Percentiles rank a stretch among this genome's conserved stretches.
Conservation (phyloP, 2,329 filamentous ascomycete species). For the Gnomoniopsis smithogilvyi region DNA sequence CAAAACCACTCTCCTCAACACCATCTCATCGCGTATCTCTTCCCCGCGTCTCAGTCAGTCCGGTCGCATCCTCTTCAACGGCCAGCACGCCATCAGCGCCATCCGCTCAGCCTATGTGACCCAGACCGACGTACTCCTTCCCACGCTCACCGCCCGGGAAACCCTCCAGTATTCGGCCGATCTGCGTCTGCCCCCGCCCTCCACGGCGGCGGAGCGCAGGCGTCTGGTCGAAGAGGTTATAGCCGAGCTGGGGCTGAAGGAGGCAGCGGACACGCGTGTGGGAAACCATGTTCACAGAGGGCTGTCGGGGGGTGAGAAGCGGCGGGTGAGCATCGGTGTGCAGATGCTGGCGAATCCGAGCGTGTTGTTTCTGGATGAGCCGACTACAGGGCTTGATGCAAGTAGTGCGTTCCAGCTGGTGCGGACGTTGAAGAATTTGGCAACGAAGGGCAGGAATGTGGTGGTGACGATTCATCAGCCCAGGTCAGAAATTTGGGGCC, state of each 20-base stretch:
- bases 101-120: constrained; percentile 62
- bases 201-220: constrained; percentile 54
- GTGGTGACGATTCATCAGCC: constrained; percentile 76
- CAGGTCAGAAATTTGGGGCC: constrained; percentile 73
- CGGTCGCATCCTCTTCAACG: constrained; percentile 62
- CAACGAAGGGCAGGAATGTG: constrained; percentile 65
- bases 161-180: constrained; percentile 72
- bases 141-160: constrained; percentile 72
- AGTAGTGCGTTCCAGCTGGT: constrained; percentile 74
- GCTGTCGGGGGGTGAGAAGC: constrained; percentile 76
- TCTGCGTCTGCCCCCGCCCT: constrained; percentile 63
- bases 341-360: constrained; percentile 78
- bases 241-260: constrained; percentile 70
- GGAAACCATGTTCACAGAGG: constrained; percentile 69
- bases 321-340: constrained; percentile 72
- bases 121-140: constrained; percentile 72
- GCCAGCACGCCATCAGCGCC: constrained; percentile 45
- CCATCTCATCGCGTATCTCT: constrained; percentile 66
- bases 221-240: constrained; percentile 74
- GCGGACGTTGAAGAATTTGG: constrained; percentile 65
- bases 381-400: constrained; percentile 74
- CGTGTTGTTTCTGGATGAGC: constrained; percentile 74
- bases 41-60: constrained; percentile 47
- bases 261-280: constrained; percentile 72
- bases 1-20: constrained; percentile 70